A percentile compares a stretch with the other conserved stretches of the same genome.
Conservation (phyloP, 257 asterid species). For the Apocynum venetum region DNA sequence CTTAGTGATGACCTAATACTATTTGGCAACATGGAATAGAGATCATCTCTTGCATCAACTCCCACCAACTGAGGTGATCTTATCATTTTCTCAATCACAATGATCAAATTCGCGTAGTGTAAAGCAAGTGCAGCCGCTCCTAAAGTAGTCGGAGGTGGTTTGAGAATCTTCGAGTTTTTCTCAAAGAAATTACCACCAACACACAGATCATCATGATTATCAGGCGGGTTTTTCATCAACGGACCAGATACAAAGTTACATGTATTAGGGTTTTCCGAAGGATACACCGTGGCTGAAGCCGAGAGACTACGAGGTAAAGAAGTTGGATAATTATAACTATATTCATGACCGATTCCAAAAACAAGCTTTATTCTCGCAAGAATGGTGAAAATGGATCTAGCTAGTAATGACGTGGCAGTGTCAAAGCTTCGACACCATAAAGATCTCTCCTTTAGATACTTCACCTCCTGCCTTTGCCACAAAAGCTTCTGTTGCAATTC, state of each 20-base stretch:
- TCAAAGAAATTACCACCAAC: conserved; percentile 33
- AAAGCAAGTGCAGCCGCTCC: conserved; percentile 82
- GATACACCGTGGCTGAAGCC: conserved; percentile 73
- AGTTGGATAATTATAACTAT: conserved; percentile 18
- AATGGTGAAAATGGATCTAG: conserved; percentile 58
- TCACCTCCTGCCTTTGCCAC: conserved; percentile 75
- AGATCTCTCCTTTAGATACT: conserved; percentile 67
- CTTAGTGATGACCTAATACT: conserved; percentile 55
- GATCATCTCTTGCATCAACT: conserved; percentile 83
- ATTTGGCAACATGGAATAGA: conserved; percentile 73
- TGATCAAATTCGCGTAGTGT: conserved; percentile 78
- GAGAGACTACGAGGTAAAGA: conserved; percentile 74
- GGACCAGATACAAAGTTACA: conserved; percentile 58
- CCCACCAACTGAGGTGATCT: conserved; percentile 82
- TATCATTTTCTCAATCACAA: conserved; percentile 88
- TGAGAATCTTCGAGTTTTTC: conserved; percentile 43
- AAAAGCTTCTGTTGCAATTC: conserved; percentile 69
- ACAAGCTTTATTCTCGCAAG: conserved; percentile 72
- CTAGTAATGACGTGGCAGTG: conserved; percentile 49
- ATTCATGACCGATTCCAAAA: conserved; percentile 52
- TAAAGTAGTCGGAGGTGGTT: conserved; percentile 59
- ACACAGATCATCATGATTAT: not conserved
- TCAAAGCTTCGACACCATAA: conserved; percentile 83
- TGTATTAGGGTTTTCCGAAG: conserved; percentile 48
- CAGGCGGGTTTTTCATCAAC: conserved; percentile 30